Evolutionary conservation across 1,139 yeast species (phyloP), one percentile per base, ranked within the genome.

Genomic region (Lodderomyces metapsilosis): DNA sequence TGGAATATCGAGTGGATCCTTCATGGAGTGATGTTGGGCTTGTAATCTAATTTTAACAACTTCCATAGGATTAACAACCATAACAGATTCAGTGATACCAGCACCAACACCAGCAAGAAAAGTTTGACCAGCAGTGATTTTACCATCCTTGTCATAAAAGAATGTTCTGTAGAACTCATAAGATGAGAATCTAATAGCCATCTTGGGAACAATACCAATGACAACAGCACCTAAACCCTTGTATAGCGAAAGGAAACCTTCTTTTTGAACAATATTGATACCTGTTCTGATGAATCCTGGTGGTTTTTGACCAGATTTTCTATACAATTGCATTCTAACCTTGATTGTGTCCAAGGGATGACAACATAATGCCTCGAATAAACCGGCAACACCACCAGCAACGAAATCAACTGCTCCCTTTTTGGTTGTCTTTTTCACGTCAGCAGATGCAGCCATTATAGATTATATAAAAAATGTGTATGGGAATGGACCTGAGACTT

Each of bases 361-460:
- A 66, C 98, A 92, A 62, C 94, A 83, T 52, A 92, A 76, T 16
- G 98, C 98, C 70, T 92, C 98, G 61, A 89, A 88, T 48, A 91
- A 75, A 47, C 98, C 98, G 15, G 98, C 98, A 11, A 94, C 84
- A 57, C 98, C 98, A 53, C 98, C 98, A 37, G 98, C 95, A 43
- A 89, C 74, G 56, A 91, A 77, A 62, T 89, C 96, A 47, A 87
- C 78, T 32, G 84, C 80, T 34, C 74, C 61, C 45, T 60, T 68
- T 39, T 70, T 70, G 42, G 68, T 62, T 42, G 57, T 58, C 44
- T 61, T 58, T 18, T 35, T 35, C 9, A 18, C 33, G 36, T 44
- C 46, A 43, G 47, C 8, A 38, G 48, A 18, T 23, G 36, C 43
- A 28, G 37, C 38, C 38, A 37, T 34, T 25, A 15, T 25, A n/a